Evolutionary conservation across 371 early-diverging fungal species (phyloP).

Genomic region (Saksenaea oblongispora): DNA sequence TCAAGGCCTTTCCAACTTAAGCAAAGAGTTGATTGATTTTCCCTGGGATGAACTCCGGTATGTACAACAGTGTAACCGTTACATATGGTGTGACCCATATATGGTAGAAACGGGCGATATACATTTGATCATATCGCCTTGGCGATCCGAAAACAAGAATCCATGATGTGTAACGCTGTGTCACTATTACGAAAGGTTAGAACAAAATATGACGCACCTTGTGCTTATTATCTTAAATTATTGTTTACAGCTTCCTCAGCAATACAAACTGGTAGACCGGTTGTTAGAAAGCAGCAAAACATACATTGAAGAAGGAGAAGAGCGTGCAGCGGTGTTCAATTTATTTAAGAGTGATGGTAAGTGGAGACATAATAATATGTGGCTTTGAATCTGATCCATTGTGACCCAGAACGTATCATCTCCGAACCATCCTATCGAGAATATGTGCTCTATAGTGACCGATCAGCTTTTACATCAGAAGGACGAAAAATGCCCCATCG

Average conservation of each 20-base stretch:
- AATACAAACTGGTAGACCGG: conserved; percentile 64
- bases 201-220: background rate
- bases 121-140: conserved; percentile 47
- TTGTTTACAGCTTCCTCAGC: conserved; percentile 64
- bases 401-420: conserved; percentile 34
- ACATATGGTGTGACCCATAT: conserved; percentile 17
- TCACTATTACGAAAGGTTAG: conserved; percentile 64
- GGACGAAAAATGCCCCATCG: conserved; percentile 27
- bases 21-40: conserved; percentile 40
- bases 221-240: conserved; percentile 5
- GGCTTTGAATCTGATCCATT: background rate
- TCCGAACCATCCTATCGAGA: conserved; percentile 52
- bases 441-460: conserved; percentile 45
- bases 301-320: conserved; percentile 55
- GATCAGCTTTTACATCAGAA: conserved; percentile 18
- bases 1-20: conserved; percentile 45
- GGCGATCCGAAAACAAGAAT: conserved; percentile 59
- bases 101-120: conserved; percentile 33
- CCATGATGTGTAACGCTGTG: conserved; percentile 62
- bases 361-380: conserved; percentile 1
- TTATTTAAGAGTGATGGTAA: conserved; percentile 59
- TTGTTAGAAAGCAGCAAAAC: conserved; percentile 49
- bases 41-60: conserved; percentile 56
- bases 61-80: background rate
- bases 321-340: conserved; percentile 64